Conservation (phyloP, 2,329 filamentous ascomycete genomes). For the Neoarthrinium moseri region DNA sequence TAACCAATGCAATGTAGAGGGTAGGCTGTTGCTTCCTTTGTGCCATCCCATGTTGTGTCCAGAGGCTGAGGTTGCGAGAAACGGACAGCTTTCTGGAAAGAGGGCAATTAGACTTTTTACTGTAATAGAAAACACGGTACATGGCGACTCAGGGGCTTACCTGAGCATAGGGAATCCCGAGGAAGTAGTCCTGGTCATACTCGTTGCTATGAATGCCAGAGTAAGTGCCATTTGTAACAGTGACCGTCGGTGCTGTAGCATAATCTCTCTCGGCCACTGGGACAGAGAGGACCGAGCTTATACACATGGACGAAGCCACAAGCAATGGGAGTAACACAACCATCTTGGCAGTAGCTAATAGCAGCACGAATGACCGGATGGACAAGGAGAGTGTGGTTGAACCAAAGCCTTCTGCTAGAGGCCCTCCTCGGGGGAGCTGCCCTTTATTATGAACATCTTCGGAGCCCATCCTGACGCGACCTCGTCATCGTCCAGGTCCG, state of each 20-base stretch:
- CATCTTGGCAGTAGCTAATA: slow-evolving; percentile 6
- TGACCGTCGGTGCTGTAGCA: slow-evolving; percentile 11
- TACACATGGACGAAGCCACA: slow-evolving; percentile 8
- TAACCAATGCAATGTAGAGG: slow-evolving; percentile 42
- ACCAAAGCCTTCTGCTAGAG: too few relatives aligned
- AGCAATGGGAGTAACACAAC: slow-evolving; percentile 8
- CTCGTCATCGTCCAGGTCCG: too few relatives aligned
- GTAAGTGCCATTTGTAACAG: slow-evolving; percentile 44
- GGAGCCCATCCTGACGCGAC: background rate
- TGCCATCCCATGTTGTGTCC: slow-evolving; percentile 37
- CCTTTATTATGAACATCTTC: too few relatives aligned
- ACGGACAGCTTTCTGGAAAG: slow-evolving; percentile 24
- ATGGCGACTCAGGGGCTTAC: too few relatives aligned
- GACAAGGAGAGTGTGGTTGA: too few relatives aligned
- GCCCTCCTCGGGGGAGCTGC: too few relatives aligned
- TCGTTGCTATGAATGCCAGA: slow-evolving; percentile 31
- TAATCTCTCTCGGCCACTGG: slow-evolving; percentile 5
- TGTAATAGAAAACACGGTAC: background rate
- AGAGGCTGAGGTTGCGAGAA: slow-evolving; percentile 45
- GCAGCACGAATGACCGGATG: background rate
- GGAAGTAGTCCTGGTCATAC: slow-evolving; percentile 45
- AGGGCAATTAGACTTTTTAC: slow-evolving; percentile 34
- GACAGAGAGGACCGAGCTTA: slow-evolving; percentile 5
- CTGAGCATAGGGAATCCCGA: slow-evolving; percentile 52
- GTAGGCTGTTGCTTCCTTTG: slow-evolving; percentile 37